A percentile compares a stretch with the other conserved stretches of the same genome.
Conservation (phyloP, 148 eudicot species). For the Silene uniflora region DNA sequence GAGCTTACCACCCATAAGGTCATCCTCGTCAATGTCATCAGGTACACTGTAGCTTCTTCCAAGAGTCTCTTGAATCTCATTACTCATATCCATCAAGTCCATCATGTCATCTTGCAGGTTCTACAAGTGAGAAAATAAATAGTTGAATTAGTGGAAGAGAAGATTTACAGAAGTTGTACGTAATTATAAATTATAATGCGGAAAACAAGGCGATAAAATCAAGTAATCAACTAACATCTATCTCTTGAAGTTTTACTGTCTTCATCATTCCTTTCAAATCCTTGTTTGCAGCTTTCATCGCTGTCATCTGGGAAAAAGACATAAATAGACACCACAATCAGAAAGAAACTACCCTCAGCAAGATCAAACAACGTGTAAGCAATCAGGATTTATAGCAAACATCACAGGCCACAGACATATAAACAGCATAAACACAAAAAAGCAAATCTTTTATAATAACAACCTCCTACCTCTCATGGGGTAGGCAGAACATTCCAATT, state of each 20-base stretch:
- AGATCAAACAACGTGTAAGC: background rate
- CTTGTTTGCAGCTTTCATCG: conserved; percentile 87
- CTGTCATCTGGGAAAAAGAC: conserved; percentile 62
- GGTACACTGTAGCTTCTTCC: conserved; percentile 92
- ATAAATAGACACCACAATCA: conserved; percentile 12
- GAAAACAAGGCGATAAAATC: background rate
- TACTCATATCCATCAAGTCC: conserved; percentile 95
- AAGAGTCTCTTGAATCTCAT: conserved; percentile 90
- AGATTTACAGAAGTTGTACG: background rate
- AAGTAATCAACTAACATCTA: conserved; percentile 53
- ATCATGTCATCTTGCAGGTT: conserved; percentile 97
- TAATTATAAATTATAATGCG: background rate
- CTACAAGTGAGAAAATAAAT: conserved; percentile 32
- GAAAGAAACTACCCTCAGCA: background rate
- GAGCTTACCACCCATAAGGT: conserved; percentile 83
- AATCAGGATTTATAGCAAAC: background rate
- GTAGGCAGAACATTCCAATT: conserved; percentile 65
- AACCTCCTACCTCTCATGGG: conserved; percentile 53
- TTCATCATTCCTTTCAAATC: conserved; percentile 99
- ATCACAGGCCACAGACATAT: background rate
- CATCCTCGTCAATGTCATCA: conserved; percentile 95
- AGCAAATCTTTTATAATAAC: conserved; percentile 15
- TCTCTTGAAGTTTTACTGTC: conserved; percentile 87
- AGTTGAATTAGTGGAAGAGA: background rate
- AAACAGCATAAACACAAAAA: conserved; percentile 11